Evolutionary conservation across 2,329 filamentous ascomycete genomes (phyloP), one percentile per base, ranked within the genome.

Genomic region (Ascosphaera apis): DNA sequence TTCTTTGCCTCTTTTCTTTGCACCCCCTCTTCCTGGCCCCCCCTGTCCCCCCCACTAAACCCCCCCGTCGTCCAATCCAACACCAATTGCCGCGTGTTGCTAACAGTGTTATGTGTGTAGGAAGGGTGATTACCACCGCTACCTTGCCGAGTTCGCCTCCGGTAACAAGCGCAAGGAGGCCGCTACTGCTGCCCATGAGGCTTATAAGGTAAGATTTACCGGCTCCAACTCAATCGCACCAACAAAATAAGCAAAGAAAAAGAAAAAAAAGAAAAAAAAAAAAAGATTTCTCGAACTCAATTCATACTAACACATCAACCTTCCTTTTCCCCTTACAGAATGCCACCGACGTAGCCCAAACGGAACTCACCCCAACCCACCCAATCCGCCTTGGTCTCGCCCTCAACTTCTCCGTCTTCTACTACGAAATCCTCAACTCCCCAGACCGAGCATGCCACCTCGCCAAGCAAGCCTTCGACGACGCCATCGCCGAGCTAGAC

Each of bases 371-470:
- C 43, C 86, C 86, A 43, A 95, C 88, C 42, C 86, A 95, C 70
- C 86, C 86, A 51, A 95, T 95, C 66, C 84, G 86, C 53, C 81
- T 95, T 46, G 86, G 86, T 60, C 77, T 95, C 53, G 86, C 86
- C 48, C 75, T 95, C 50, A 95, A 93, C 77, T 93, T 95, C 74
- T 93, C 84, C 45, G 86, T 93, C 53, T 93, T 93, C 70, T 92
- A 92, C 74, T 92, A 93, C 63, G 88, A 93, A 72, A 93, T 93
- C 58, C 69, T 93, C 56, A 95, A 93, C 76, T 91, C 84, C 25
- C 86, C 84, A 53, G 84, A 93, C 63, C 82, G 80, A 56, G 86
- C 86, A 54, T 95, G 86, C 74, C 86, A 95, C 59, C 75, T 95
- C 47, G 86, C 86, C 62, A 95, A 95, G 75, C 86, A 95, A 69